These are phyloP conservation scores for Saraca asoca DNA, from an alignment of 331 rosid species.

Conservation along the genomic window DNA sequence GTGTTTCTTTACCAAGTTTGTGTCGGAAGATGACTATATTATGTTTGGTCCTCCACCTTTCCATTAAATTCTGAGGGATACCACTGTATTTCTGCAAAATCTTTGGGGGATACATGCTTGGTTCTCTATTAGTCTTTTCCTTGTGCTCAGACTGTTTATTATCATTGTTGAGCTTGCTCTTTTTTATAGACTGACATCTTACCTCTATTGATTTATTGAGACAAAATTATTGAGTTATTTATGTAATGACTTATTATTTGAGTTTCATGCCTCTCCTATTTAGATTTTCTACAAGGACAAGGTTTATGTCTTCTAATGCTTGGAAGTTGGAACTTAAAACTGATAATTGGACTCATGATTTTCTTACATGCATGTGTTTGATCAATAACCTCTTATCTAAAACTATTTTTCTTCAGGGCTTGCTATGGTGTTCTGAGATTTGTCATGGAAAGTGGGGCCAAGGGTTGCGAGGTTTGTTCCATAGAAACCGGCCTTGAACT, in stretches of 20 bases:
- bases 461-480: slow-evolving; percentile 85
- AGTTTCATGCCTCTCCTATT: too few species aligned
- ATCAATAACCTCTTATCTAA: not conserved
- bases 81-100: slow-evolving; percentile 19
- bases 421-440: slow-evolving; percentile 95
- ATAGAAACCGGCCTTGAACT: not conserved
- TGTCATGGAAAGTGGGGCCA: slow-evolving; percentile 93
- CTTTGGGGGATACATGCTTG: slow-evolving; percentile 31
- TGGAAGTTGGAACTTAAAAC: too few species aligned
- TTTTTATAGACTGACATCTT: too few species aligned
- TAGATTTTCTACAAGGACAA: too few species aligned
- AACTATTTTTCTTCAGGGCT: slow-evolving; percentile 51
- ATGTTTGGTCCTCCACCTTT: not conserved
- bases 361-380: not conserved
- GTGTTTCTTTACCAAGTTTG: slow-evolving; percentile 44
- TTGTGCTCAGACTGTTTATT: too few species aligned
- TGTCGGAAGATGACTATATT: slow-evolving; percentile 70
- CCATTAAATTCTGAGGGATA: not conserved
- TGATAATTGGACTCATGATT: too few species aligned
- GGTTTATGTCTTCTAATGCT: too few species aligned
- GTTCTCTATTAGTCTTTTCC: too few species aligned
- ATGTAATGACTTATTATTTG: too few species aligned
- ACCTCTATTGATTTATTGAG: too few species aligned
- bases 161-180: too few species aligned
- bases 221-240: too few species aligned